A percentile compares a stretch with the other conserved stretches of the same genome.
Conservation (phyloP, 805 yeast species). For the Limtongia smithiae region DNA sequence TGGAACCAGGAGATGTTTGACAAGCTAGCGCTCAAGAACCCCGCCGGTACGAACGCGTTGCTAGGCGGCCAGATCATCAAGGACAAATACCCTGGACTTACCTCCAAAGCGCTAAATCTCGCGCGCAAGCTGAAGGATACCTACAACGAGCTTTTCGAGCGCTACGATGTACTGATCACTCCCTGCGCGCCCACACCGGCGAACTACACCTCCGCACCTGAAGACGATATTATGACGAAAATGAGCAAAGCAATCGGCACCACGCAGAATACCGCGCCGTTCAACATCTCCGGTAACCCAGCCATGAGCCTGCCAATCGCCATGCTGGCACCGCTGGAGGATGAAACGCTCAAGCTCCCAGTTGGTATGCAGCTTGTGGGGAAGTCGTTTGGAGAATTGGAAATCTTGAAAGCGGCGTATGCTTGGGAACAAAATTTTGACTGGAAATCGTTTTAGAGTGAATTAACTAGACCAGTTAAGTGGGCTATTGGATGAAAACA, state of each 20-base stretch:
- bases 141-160: conserved; percentile 36
- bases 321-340: conserved; percentile 33
- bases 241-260: conserved; percentile 34
- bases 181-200: conserved; percentile 33
- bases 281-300: conserved; percentile 42
- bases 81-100: conserved; percentile 39
- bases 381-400: conserved; percentile 37
- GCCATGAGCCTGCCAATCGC: conserved; percentile 40
- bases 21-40: conserved; percentile 15
- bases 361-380: conserved; percentile 41
- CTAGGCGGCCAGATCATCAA: conserved; percentile 37
- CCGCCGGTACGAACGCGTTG: conserved; percentile 24
- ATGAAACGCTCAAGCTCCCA: conserved; percentile 38
- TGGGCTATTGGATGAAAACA: neutral
- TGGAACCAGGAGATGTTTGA: conserved; percentile 28
- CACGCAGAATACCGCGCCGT: conserved; percentile 40
- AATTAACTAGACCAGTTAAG: neutral
- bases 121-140: conserved; percentile 37
- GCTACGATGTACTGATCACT: conserved; percentile 39
- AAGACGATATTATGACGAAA: conserved; percentile 21
- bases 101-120: conserved; percentile 38
- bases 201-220: conserved; percentile 11
- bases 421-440: conserved; percentile 40
- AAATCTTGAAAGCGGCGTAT: conserved; percentile 39
- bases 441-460: conserved; percentile 25